Percentiles rank a stretch among this genome's conserved stretches.
Conservation (phyloP, 2,329 filamentous ascomycete genomes). For the Alternaria gaisen region DNA sequence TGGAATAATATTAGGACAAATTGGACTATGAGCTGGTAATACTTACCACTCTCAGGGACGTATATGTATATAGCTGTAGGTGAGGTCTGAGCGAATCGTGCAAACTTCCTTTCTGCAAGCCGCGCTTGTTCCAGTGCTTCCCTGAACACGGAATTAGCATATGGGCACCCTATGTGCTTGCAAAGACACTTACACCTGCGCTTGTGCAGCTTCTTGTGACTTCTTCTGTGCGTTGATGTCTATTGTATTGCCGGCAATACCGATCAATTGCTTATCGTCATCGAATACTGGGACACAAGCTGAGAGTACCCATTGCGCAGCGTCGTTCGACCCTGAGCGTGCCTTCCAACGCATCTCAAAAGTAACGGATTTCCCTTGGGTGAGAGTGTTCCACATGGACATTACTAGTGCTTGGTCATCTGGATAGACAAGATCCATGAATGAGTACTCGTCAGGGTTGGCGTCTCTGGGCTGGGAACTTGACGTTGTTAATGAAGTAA, state of each 20-base stretch:
- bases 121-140: conserved; percentile 39
- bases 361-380: conserved; percentile 37
- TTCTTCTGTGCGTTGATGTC: conserved; percentile 47
- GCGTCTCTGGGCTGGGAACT: conserved; percentile 34
- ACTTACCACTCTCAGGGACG: conserved; percentile 30
- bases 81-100: conserved; percentile 36
- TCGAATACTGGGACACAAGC: conserved; percentile 43
- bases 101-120: conserved; percentile 38
- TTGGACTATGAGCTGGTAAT: rapidly evolving
- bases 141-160: background rate
- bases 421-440: conserved; percentile 43
- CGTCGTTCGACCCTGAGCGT: conserved; percentile 19
- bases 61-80: conserved; percentile 41
- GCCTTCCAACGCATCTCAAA: conserved; percentile 50
- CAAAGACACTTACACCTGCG: conserved; percentile 14
- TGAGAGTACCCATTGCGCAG: conserved; percentile 40
- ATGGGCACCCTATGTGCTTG: background rate
- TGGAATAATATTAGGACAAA: conserved; percentile 8
- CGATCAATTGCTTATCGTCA: conserved; percentile 35
- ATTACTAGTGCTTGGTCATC: conserved; percentile 39
- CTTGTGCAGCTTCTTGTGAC: conserved; percentile 31
- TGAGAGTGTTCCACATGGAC: conserved; percentile 41
- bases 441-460: conserved; percentile 36
- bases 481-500: background rate
- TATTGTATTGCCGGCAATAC: conserved; percentile 44